Base-by-base conservation (phyloP, 768 basidiomycete genomes). In the Lentinus brumalis region DNA sequence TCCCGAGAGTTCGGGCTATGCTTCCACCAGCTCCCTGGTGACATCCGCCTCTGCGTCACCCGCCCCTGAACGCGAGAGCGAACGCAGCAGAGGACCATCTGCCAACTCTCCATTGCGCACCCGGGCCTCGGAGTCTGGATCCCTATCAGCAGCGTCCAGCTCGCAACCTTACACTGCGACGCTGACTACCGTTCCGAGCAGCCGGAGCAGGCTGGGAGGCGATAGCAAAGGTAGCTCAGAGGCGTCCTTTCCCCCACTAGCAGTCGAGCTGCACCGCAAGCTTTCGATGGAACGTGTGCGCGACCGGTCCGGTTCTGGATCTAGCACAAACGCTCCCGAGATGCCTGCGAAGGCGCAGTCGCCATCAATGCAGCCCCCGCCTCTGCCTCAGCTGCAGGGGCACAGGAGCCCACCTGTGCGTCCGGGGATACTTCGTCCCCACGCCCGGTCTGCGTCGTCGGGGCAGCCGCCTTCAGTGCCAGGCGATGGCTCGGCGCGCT, bases 381-480 rank as follows among this genome's bases (percentile, higher is more conserved):
- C 40, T 5, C 31, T 26, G 5, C 8, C 56, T 18, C 51, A 51
- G 9, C 44, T 49, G 29, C 56, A 56, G 26, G 61, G 46, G 6
- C 56, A 59, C 32, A 59, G 63, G n/a, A 71, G 73, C 29, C 73
- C 73, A n/a, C 69, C 75, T 15, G 52, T 70, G 31, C 74, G 77
- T 29, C 73, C 74, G 11, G 66, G 77, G 3, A 78, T 79, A 56
- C 66, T 79, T n/a, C 74, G 77, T 5, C 73, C 77, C 53, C 78
- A 78, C 47, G 72, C 69, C 35, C 75, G 76, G 30, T 77, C 79
- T 16, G 69, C 73, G 53, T 76, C 75, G 2, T 73, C 73, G 29
- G 71, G 74, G 5, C 75, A 76, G 62, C 66, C 68, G n/a, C 39
- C 46, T n/a, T 47, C 46, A 18, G 8, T 41, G 45, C 44, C 15